phyloP scores from a whole-genome alignment of 345 rosid genomes.

The Citrus reticulata region DNA sequence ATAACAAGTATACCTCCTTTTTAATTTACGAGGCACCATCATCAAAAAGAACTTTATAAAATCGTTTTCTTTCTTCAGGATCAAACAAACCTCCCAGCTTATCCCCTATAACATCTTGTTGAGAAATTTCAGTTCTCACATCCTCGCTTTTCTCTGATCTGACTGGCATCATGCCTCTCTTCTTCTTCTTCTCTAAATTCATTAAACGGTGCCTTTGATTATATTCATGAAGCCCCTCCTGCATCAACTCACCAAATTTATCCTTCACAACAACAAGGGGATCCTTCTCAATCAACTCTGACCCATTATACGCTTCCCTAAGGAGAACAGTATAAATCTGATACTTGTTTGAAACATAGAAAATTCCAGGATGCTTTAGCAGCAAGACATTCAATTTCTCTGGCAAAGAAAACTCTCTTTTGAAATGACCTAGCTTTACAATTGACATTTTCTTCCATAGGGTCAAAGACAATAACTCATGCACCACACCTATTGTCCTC shows the following conservation, averaged over 20 bases:
- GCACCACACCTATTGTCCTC: slow-evolving; percentile 68
- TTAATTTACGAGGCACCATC: slow-evolving; percentile 33
- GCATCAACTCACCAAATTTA: slow-evolving; percentile 85
- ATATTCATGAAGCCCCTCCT: slow-evolving; percentile 79
- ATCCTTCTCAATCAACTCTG: slow-evolving; percentile 71
- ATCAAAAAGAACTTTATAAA: slow-evolving; percentile 73
- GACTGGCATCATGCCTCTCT: slow-evolving; percentile 38
- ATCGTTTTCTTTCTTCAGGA: slow-evolving; percentile 80
- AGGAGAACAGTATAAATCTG: slow-evolving; percentile 84
- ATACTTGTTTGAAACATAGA: slow-evolving; percentile 81
- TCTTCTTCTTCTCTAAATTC: slow-evolving; percentile 70
- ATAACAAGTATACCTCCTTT: background rate
- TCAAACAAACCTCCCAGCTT: slow-evolving; percentile 59
- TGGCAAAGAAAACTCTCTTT: slow-evolving; percentile 68
- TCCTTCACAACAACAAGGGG: slow-evolving; percentile 79
- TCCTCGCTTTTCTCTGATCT: slow-evolving; percentile 36
- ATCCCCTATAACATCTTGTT: slow-evolving; percentile 41
- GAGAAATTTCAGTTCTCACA: slow-evolving; percentile 29
- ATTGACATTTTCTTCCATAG: slow-evolving; percentile 87
- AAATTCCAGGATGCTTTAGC: slow-evolving; percentile 76
- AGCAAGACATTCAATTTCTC: slow-evolving; percentile 72
- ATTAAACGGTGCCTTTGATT: slow-evolving; percentile 45
- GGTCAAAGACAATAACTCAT: slow-evolving; percentile 71
- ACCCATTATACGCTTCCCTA: slow-evolving; percentile 72
- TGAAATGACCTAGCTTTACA: slow-evolving; percentile 76